Evolutionary conservation across 1,284 basidiomycete genomes (phyloP).

Genomic region (Takashimella tepidaria): DNA sequence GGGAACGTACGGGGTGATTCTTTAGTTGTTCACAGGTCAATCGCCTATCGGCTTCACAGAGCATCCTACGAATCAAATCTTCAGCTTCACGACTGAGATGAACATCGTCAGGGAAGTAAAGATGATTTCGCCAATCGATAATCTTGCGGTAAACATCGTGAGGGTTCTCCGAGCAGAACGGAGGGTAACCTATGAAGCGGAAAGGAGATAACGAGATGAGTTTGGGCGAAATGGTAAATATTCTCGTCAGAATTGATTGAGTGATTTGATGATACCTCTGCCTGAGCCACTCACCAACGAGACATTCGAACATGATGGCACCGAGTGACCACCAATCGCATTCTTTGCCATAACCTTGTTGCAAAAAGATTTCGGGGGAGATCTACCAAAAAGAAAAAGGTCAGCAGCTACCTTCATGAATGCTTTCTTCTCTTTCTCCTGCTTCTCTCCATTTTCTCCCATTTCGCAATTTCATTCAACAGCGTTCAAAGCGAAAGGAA

Average conservation of each 20-base stretch:
- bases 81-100: constrained; percentile 89
- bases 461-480: no score
- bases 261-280: not conserved
- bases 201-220: not conserved
- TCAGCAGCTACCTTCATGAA: no score
- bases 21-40: constrained; percentile 84
- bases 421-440: not conserved
- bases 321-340: constrained; percentile 98
- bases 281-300: constrained; percentile 59
- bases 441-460: not conserved
- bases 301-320: constrained; percentile 97
- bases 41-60: constrained; percentile 76
- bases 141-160: constrained; percentile 99
- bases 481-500: constrained; percentile 4
- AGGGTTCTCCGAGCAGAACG: constrained; percentile 96
- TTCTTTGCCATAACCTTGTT: constrained; percentile 96
- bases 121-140: constrained; percentile 86
- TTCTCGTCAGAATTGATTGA: not conserved
- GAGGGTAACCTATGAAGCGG: constrained; percentile 63
- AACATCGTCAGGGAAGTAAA: constrained; percentile 93
- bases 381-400: constrained; percentile 52
- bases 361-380: constrained; percentile 95
- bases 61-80: constrained; percentile 77
- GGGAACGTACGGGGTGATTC: constrained; percentile 58
- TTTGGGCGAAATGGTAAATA: not conserved